A percentile compares a stretch with the other conserved stretches of the same genome.
Evolutionary conservation across 495 filamentous ascomycete species (phyloP).

Genomic region (Sabuloglossum arenarium): DNA sequence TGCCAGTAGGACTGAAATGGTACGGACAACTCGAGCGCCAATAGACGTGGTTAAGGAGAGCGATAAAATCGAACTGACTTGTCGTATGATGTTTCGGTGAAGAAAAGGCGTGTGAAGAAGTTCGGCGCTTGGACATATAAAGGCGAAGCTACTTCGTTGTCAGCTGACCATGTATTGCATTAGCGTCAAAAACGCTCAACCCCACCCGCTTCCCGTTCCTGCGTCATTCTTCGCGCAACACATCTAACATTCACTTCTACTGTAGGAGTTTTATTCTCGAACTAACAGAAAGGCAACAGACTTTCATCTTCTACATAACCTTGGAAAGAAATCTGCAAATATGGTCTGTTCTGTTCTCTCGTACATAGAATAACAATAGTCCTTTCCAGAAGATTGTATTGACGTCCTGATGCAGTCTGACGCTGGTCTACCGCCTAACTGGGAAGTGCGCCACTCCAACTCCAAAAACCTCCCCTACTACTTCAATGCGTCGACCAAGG

Average conservation of each 20-base stretch:
- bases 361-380: neutral
- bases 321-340: neutral
- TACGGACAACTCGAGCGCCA: neutral
- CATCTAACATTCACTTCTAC: neutral
- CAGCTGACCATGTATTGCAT: too few species aligned
- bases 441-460: slow-evolving; percentile 92
- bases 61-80: neutral
- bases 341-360: neutral
- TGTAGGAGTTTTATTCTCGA: neutral
- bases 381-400: neutral
- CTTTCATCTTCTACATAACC: neutral
- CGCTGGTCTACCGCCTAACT: slow-evolving; percentile 63
- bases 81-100: too few species aligned
- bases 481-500: slow-evolving; percentile 65
- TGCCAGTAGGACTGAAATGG: neutral
- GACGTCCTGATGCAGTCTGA: slow-evolving; percentile 17
- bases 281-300: neutral
- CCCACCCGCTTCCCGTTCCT: neutral
- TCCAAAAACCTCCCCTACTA: slow-evolving; percentile 97
- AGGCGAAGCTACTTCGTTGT: too few species aligned
- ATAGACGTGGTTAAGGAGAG: neutral
- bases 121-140: too few species aligned
- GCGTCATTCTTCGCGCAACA: neutral
- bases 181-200: neutral
- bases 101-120: too few species aligned